Base-by-base conservation (phyloP, 2,329 filamentous ascomycete species). In the Clonostachys rhizophaga region DNA sequence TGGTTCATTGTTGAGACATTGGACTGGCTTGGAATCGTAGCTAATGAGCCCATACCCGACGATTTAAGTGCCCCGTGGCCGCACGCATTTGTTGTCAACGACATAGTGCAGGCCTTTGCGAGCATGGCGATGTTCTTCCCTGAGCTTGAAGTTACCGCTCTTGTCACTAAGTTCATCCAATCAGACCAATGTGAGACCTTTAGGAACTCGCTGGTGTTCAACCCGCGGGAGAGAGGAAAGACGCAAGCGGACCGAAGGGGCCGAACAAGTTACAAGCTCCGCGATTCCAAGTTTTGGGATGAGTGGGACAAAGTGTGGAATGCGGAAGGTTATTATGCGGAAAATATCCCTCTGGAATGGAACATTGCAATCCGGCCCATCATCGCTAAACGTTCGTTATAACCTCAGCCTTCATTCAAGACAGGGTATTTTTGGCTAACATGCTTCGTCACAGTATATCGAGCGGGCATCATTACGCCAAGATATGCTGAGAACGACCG, bases 61-160 rank as follows among this genome's bases (percentile, higher is more conserved):
- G 24, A 24, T 24, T 24, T 24, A 24, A 24, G 24, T 24, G 48
- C 47, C 0, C 56, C 58, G 0, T 62, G 53, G 58, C 56, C 59
- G 4, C 56, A 61, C 37, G 40, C 44, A 5, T 62, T 62, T 24
- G 53, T 62, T 16, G 30, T 50, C 2, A 53, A 58, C 11, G 59
- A 60, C 17, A 18, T 62, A 12, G 52, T 61, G 1, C 45, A 43
- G 10, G 59, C 59, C 0, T 62, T 60, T 46, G 45, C 49, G 6
- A 40, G 42, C 16, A 45, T 57, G 37, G 57, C 56, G 17, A 61
- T 62, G 54, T 62, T 62, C 50, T 60, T 62, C 36, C 58, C 59
- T 1, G 49, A 50, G 0, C 34, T 40, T 1, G 43, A 51, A 1
- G 35, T 36, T 0, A 47, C 57, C 2, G 40, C 35, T 3, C 20